Percentiles rank a stretch among this genome's conserved stretches.
phyloP scores from a whole-genome alignment of 495 filamentous ascomycete genomes.

The Aspergillus kassunensis region DNA sequence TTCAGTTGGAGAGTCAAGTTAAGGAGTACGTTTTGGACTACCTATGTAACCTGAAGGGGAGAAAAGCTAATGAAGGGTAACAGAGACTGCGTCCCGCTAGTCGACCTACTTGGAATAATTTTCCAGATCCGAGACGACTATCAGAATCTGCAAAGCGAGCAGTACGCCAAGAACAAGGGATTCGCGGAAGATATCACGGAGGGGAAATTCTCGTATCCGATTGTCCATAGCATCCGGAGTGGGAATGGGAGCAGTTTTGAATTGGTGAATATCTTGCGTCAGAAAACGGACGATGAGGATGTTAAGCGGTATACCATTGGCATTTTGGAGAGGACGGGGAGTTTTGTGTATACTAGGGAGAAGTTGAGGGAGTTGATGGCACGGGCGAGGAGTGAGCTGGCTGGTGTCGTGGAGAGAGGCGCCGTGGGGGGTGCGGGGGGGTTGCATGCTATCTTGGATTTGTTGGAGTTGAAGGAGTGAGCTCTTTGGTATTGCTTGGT shows the following conservation, averaged over 20 bases:
- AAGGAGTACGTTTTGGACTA: not conserved
- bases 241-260: constrained; percentile 57
- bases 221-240: constrained; percentile 53
- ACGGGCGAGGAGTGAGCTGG: not conserved
- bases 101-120: constrained; percentile 74
- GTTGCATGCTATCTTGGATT: not conserved
- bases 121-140: constrained; percentile 94
- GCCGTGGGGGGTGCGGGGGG: not conserved
- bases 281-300: constrained; percentile 70
- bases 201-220: constrained; percentile 89
- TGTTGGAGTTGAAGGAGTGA: constrained; percentile 3
- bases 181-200: constrained; percentile 88
- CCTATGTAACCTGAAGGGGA: constrained; percentile 29
- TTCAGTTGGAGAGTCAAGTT: constrained; percentile 50
- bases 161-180: constrained; percentile 77
- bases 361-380: not conserved
- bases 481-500: not conserved
- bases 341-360: not conserved
- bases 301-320: constrained; percentile 53
- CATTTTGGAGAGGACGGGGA: not conserved
- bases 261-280: constrained; percentile 77
- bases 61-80: constrained; percentile 23
- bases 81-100: constrained; percentile 65
- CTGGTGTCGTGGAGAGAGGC: not conserved
- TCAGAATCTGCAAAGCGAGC: constrained; percentile 60